These are phyloP conservation scores for Melanomma pulvis-pyrius DNA, from an alignment of 495 filamentous ascomycete species.

Conservation along the genomic window DNA sequence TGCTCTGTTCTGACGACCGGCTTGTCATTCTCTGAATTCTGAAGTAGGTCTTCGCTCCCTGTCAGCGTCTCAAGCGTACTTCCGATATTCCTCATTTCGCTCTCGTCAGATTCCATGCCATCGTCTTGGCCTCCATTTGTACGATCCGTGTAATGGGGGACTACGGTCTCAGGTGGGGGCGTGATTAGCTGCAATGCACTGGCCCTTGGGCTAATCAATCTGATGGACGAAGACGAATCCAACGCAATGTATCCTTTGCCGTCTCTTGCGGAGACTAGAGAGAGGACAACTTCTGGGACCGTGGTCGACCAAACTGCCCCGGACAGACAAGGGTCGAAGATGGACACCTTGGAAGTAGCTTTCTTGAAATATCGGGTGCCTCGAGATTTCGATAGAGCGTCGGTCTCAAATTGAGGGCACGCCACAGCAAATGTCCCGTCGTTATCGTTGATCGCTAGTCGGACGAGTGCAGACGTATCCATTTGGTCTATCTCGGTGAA, in stretches of 20 bases:
- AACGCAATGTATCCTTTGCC: constrained; percentile 50
- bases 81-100: constrained; percentile 42
- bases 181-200: constrained; percentile 49
- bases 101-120: constrained; percentile 48
- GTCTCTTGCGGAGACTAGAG: constrained; percentile 55
- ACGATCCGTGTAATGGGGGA: constrained; percentile 14
- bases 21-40: constrained; percentile 48
- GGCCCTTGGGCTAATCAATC: constrained; percentile 46
- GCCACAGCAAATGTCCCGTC: constrained; percentile 41
- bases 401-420: constrained; percentile 26
- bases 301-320: constrained; percentile 54
- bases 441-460: constrained; percentile 60
- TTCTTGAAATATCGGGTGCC: constrained; percentile 37
- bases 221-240: constrained; percentile 60
- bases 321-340: constrained; percentile 57
- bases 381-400: constrained; percentile 14
- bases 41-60: constrained; percentile 17
- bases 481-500: constrained; percentile 37
- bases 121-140: constrained; percentile 54
- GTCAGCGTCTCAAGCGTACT: constrained; percentile 42
- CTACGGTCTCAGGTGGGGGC: constrained; percentile 46
- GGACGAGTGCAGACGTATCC: constrained; percentile 51
- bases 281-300: constrained; percentile 55
- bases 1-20: constrained; percentile 65
- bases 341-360: constrained; percentile 49